Evolutionary conservation across 2,329 filamentous ascomycete genomes (phyloP).

Genomic region (Alternaria postmessia): DNA sequence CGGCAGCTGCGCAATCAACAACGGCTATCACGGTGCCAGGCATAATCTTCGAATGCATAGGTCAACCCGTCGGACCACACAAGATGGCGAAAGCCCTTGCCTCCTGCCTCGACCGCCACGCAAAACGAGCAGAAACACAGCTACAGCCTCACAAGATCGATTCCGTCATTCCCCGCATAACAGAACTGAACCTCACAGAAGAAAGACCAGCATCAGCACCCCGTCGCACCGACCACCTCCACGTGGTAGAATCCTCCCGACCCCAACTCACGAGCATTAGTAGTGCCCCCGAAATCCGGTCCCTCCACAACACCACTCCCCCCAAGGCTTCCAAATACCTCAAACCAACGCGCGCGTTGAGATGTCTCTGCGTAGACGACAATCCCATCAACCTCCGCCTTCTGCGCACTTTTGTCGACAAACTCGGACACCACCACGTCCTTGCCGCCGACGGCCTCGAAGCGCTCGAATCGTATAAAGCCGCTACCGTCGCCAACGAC

Average conservation of each 20-base stretch:
- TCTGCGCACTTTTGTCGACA: constrained; percentile 47
- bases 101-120: constrained; percentile 45
- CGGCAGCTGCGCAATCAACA: constrained; percentile 46
- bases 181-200: constrained; percentile 41
- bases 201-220: constrained; percentile 10
- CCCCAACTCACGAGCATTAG: constrained; percentile 38
- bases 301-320: constrained; percentile 20
- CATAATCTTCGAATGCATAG: constrained; percentile 46
- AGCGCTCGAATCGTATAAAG: constrained; percentile 44
- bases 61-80: constrained; percentile 50
- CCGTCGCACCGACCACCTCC: constrained; percentile 12
- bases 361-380: constrained; percentile 51
- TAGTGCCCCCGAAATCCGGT: constrained; percentile 45
- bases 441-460: constrained; percentile 50
- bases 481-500: constrained; percentile 6
- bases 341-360: constrained; percentile 30
- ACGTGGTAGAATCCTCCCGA: constrained; percentile 25
- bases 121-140: constrained; percentile 27
- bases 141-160: constrained; percentile 21
- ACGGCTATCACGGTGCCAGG: constrained; percentile 47
- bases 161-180: constrained; percentile 23
- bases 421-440: constrained; percentile 43
- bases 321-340: constrained; percentile 28
- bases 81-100: constrained; percentile 48
- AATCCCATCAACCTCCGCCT: constrained; percentile 52